A percentile compares a stretch with the other conserved stretches of the same genome.
Evolutionary conservation across 208 protist genomes (phyloP).

Genomic region (Trypanosoma vivax): DNA sequence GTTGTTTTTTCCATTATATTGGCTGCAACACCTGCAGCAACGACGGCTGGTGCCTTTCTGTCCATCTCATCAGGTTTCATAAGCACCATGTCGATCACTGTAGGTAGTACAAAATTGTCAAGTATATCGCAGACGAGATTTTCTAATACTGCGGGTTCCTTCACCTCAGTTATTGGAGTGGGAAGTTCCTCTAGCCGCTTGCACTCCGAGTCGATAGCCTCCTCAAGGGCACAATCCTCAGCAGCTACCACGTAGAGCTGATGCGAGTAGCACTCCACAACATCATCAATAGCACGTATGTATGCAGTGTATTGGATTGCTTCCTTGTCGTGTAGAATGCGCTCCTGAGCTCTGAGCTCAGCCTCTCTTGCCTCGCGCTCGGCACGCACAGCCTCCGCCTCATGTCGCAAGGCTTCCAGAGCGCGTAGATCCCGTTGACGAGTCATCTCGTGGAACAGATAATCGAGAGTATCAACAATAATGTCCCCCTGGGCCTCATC

Average conservation of each 20-base stretch:
- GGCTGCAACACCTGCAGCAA: slow-evolving; percentile 26
- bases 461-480: slow-evolving; percentile 77
- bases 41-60: slow-evolving; percentile 44
- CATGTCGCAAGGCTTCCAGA: slow-evolving; percentile 42
- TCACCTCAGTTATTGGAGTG: slow-evolving; percentile 15
- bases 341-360: slow-evolving; percentile 50
- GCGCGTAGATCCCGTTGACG: slow-evolving; percentile 66
- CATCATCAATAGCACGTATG: slow-evolving; percentile 49
- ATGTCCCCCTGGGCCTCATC: slow-evolving; percentile 72
- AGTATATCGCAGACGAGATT: slow-evolving; percentile 74
- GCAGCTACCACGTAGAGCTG: slow-evolving; percentile 35
- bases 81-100: slow-evolving; percentile 51
- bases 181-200: slow-evolving; percentile 34
- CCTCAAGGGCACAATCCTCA: slow-evolving; percentile 54
- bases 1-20: slow-evolving; percentile 1
- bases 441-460: slow-evolving; percentile 75
- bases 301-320: slow-evolving; percentile 67
- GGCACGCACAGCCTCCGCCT: slow-evolving; percentile 62
- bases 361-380: slow-evolving; percentile 77
- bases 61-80: slow-evolving; percentile 26
- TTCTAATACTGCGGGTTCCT: slow-evolving; percentile 23
- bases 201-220: slow-evolving; percentile 49
- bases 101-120: slow-evolving; percentile 66
- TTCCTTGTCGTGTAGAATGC: slow-evolving; percentile 60
- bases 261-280: slow-evolving; percentile 62